phyloP scores from a whole-genome alignment of 768 basidiomycete genomes.

The Leccinum arenicola region DNA sequence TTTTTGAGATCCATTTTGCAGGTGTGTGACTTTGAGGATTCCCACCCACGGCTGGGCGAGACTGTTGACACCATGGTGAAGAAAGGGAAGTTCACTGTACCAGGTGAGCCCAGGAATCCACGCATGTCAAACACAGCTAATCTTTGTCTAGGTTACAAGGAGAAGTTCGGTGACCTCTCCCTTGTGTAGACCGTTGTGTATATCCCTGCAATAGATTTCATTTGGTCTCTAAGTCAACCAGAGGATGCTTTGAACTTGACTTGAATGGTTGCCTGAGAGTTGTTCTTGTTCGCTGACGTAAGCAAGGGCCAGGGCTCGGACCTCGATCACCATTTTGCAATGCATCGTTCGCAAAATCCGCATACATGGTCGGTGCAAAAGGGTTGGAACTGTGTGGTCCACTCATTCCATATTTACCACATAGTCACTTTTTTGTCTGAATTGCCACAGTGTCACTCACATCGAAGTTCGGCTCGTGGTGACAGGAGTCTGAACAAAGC shows the following conservation, averaged over 20 bases:
- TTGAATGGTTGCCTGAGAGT: background rate
- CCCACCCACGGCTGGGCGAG: constrained; percentile 89
- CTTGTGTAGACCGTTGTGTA: constrained; percentile 61
- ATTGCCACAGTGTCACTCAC: background rate
- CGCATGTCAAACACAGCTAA: background rate
- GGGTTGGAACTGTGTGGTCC: background rate
- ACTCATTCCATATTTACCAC: background rate
- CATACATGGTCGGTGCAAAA: background rate
- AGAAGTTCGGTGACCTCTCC: constrained; percentile 95
- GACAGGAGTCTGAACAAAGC: background rate
- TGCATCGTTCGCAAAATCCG: background rate
- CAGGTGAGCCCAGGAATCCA: constrained; percentile 49
- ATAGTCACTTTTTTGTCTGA: background rate
- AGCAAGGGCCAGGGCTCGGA: constrained; percentile 6
- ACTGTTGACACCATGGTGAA: constrained; percentile 92
- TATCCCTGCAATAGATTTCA: constrained; percentile 23
- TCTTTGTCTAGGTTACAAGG: constrained; percentile 68
- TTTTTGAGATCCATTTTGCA: constrained; percentile 30
- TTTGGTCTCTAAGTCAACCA: background rate
- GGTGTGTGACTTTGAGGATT: constrained; percentile 87
- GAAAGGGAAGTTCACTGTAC: constrained; percentile 99
- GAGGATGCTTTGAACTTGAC: background rate
- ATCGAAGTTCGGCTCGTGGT: background rate
- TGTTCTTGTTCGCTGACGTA: constrained; percentile 20
- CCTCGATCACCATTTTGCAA: background rate